Evolutionary conservation across 305 asterid species (phyloP), one percentile per base, ranked within the genome.

Genomic region (Fraxinus floribunda): DNA sequence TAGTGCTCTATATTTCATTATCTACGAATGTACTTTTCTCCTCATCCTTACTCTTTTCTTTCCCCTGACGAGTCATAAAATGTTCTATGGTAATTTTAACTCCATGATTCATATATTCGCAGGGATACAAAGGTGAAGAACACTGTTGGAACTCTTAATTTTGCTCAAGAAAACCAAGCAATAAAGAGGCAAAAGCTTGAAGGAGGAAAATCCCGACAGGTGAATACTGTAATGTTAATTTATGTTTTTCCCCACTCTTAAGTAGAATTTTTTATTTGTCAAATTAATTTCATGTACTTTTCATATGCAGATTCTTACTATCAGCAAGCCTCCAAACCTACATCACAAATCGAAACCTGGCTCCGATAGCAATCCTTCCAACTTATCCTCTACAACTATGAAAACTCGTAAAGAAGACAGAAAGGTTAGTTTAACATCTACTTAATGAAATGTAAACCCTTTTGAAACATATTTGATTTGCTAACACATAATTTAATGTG

Each of bases 181-280:
- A 90, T 94, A 60, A 96, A 94, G 91, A 90, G 91, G 92, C 99
- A 96, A 85, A 96, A 94, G 81, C 91, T 94, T 78, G 97, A 91
- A 7, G 98, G 90, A 72, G 99, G 97, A 74, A 92, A 93, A 89
- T 82, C 95, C 10, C 83, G 93, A 85, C 94, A 90, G 98, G 98
- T 93, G 57, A 70, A 36, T 75, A 52, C 8, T 49, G 30, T 34
- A 46, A 1, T 55, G 78, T 41, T 75, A 26, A 71, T 7, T 4
- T 24, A 18, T 5, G 8, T 49, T 29, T 60, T 57, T 52, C 35
- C 66, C 32, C 60, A n/a, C 44, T 68, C 1, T 41, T 41, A 35
- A 29, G 38, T 18, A 70, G 26, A 15, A 72, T 55, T 64, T 36
- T 73, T 64, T 52, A 18, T 68, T 52, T 66, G 16, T 20, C 10